Base-by-base conservation (phyloP, 2,329 filamentous ascomycete genomes). In the Ceratocystis diversiconidia region DNA sequence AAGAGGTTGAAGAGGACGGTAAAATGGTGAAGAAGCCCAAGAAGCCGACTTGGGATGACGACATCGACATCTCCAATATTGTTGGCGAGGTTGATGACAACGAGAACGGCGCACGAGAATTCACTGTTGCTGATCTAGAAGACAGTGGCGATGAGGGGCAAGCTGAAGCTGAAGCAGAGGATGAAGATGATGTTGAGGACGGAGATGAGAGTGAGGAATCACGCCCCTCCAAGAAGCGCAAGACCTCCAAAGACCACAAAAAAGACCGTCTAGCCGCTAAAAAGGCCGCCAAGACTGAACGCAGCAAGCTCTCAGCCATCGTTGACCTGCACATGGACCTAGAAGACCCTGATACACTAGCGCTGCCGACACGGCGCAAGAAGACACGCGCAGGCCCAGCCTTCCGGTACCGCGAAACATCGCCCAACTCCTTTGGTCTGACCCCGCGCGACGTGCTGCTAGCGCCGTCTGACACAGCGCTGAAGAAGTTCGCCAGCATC, bases 361-460 rank as follows among this genome's bases (percentile, higher is more conserved):
- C 60, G 62, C 66, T 64, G 67, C 67, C 71, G 70, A 25, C 69
- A 67, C 65, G 68, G 61, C 66, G 66, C 60, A 66, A 68, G 28
- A 61, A 63, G 55, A 60, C 65, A 5, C 66, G 64, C 17, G 30
- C 28, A 17, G 63, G 64, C 57, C 73, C 77, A 30, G 76, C 78
- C 48, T 99, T 99, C 83, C 87, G 89, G 66, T 99, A 99, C 79
- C 89, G 94, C 72, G 92, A 96, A 73, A 96, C 92, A 1, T 95
- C 90, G 0, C 92, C 94, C 0, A 87, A 88, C 65, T 85, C 88
- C 12, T 99, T 95, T 73, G 94, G 94, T 67, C 85, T 99, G 72
- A 95, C 90, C 0, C 80, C 92, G 0, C 84, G 86, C 68, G 94
- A 99, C 75, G 97, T 99, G 71, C 82, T 99, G 43, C 81, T 87